Evolutionary conservation across 225 moss, liverwort and hornwort genomes (phyloP), one percentile per base, ranked within the genome.

Genomic region (Marchantia polymorpha): DNA sequence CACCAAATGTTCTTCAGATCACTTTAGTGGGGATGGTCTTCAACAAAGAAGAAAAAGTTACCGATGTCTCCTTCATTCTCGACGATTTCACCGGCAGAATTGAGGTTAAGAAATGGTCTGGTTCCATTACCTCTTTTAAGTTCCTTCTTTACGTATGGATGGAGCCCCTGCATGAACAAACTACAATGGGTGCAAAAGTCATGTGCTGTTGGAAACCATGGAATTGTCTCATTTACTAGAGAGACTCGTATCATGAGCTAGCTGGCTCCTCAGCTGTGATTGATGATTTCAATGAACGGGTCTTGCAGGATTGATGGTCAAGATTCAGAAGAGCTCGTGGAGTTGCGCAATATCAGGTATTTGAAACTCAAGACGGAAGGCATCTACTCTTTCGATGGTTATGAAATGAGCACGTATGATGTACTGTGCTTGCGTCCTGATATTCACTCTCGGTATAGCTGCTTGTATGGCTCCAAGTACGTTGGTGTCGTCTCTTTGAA

Each of bases 61-160:
- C 95, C 49, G 99, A 99, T 83, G 90, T 95, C 13, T 92, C 92
- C 64, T 99, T 99, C 76, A 79, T 80, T 75, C 77, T 99, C 80
- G 99, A 99, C 77, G 99, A 99, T 80, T 86, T 90, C 69, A 99
- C 95, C 7, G 99, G 99, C 77, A 90, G 82, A 58, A 95, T 99
- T 78, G 93, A 99, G 88, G 80, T 93, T n/a, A 99, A 95, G 64
- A 93, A 94, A 81, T 99, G 99, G 99, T 99, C 22, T 29, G 76
- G 16, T 31, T 20, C 46, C 12, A 61, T 23, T 61, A 23, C 22
- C n/a, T 39, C 39, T 39, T 19, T 59, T 7, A 19, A 61, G 17
- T 67, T 27, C 30, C 0, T 48, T 72, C 48, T 50, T 22, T 72
- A 73, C 16, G 67, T 67, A 5, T 10, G 61, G n/a, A n/a, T 61